Percentiles rank a stretch among this genome's conserved stretches.
phyloP scores from a whole-genome alignment of 2,329 filamentous ascomycete genomes.

The Phialophora tarda region DNA sequence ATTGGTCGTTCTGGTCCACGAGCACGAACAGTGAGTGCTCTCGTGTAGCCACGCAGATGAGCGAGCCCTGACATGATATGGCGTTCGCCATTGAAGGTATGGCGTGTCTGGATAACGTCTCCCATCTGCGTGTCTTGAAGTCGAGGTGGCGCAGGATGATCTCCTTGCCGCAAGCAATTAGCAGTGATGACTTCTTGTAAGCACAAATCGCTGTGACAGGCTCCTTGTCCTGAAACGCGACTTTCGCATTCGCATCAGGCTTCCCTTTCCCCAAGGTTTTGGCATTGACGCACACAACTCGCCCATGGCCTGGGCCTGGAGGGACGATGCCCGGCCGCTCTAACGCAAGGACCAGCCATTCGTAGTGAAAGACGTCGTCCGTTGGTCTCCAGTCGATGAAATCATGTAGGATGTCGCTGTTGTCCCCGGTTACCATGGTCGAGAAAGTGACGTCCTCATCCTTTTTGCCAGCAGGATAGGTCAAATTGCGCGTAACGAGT shows the following conservation, averaged over 20 bases:
- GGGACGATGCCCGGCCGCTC: constrained; percentile 22
- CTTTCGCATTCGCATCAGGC: constrained; percentile 19
- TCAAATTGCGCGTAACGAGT: constrained; percentile 21
- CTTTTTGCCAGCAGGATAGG: constrained; percentile 4
- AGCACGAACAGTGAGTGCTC: constrained; percentile 58
- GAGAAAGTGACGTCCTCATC: constrained; percentile 6
- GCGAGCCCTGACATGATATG: constrained; percentile 53
- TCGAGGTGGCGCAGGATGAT: constrained; percentile 53
- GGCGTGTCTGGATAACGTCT: constrained; percentile 46
- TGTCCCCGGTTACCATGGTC: constrained; percentile 31
- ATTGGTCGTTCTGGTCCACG: constrained; percentile 41
- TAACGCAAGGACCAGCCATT: constrained; percentile 38
- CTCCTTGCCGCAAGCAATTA: constrained; percentile 54
- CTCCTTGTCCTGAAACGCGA: constrained; percentile 22
- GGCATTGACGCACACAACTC: constrained; percentile 33
- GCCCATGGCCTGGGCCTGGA: constrained; percentile 18
- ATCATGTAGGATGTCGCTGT: constrained; percentile 32
- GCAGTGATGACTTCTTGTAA: constrained; percentile 52
- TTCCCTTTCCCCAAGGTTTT: constrained; percentile 33
- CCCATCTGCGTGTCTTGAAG: constrained; percentile 50
- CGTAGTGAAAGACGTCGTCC: constrained; percentile 33
- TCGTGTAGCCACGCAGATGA: constrained; percentile 61
- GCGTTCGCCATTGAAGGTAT: constrained; percentile 58
- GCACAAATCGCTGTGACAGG: constrained; percentile 40
- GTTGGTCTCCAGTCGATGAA: constrained; percentile 36